phyloP scores from a whole-genome alignment of 805 yeast species.

The Metschnikowia peoriensis region DNA sequence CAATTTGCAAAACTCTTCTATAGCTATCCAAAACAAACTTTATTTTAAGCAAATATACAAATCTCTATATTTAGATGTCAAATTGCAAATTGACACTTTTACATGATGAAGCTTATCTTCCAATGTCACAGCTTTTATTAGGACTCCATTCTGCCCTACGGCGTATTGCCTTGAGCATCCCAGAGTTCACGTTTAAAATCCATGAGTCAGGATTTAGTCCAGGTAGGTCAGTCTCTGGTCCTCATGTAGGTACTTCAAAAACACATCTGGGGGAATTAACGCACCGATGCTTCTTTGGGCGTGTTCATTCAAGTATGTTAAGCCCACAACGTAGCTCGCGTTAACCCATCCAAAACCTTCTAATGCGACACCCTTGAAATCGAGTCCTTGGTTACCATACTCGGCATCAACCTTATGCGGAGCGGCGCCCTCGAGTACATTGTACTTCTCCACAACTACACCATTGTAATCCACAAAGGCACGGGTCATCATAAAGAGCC shows the following conservation, averaged over 20 bases:
- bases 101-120: too few species aligned
- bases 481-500: constrained; percentile 87
- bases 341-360: constrained; percentile 99
- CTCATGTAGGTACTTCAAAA: constrained; percentile 44
- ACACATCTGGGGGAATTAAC: constrained; percentile 67
- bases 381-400: constrained; percentile 95
- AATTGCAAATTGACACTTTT: too few species aligned
- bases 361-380: constrained; percentile 86
- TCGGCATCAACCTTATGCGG: constrained; percentile 95
- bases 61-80: too few species aligned
- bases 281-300: constrained; percentile 79
- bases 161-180: too few species aligned
- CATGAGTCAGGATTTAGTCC: background rate
- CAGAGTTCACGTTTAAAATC: too few species aligned
- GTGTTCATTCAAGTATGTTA: constrained; percentile 60
- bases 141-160: too few species aligned
- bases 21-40: too few species aligned
- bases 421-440: constrained; percentile 76
- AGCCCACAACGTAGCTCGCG: constrained; percentile 75
- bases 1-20: too few species aligned
- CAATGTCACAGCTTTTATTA: too few species aligned
- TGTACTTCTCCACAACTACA: constrained; percentile 92
- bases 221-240: constrained; percentile 7
- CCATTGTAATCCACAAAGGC: constrained; percentile 93
- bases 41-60: too few species aligned